A percentile compares a stretch with the other conserved stretches of the same genome.
Conservation (phyloP, 2,329 filamentous ascomycete species). For the Hymenoscyphus fraxineus region DNA sequence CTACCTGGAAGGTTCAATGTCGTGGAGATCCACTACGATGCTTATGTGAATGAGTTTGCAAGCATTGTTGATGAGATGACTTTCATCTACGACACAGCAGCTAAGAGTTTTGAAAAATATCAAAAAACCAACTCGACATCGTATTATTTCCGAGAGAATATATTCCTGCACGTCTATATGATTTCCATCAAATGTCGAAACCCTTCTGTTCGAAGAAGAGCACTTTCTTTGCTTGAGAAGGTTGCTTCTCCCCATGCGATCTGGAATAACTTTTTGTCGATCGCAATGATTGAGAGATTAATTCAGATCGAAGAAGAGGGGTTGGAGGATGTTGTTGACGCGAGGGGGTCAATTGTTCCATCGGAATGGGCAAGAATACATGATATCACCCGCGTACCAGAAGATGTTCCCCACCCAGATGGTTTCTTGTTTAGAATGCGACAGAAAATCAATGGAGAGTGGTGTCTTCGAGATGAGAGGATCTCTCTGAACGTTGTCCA, state of each 20-base stretch:
- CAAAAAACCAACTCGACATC: neutral
- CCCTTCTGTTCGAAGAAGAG: neutral
- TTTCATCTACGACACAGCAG: neutral
- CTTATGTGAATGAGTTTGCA: neutral
- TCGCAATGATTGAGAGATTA: neutral
- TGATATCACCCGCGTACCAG: neutral
- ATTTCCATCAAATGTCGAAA: neutral
- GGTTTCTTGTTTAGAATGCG: neutral
- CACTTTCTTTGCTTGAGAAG: neutral
- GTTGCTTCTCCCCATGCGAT: neutral
- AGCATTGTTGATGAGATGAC: neutral
- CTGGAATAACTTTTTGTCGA: neutral
- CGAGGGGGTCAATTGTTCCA: neutral
- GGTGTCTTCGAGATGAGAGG: neutral
- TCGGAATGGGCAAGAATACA: constrained; percentile 1
- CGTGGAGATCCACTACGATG: neutral
- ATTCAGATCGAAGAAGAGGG: constrained; percentile 1
- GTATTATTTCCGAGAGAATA: neutral
- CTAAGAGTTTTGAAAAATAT: neutral
- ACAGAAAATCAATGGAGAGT: constrained; percentile 2
- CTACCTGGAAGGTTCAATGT: neutral
- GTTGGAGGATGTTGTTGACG: neutral
- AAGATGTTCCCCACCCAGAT: neutral
- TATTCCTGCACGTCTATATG: neutral
- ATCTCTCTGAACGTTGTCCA: neutral